Evolutionary conservation across 441 rosid species (phyloP).

Genomic region (Cnidoscolus chayamansa): DNA sequence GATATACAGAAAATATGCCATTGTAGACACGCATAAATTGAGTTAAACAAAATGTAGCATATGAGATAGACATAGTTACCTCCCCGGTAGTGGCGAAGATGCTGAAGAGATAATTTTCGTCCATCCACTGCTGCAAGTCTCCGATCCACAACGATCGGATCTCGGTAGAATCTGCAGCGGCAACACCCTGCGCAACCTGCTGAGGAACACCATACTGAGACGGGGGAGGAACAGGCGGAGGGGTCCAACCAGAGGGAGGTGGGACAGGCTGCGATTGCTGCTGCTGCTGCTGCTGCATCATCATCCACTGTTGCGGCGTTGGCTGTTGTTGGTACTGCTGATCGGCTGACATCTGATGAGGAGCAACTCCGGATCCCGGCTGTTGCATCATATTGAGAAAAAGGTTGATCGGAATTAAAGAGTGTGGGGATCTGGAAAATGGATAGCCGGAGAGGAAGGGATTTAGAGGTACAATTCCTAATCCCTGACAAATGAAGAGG

Average conservation of each 20-base stretch:
- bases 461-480: background rate
- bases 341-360: slow-evolving; percentile 35
- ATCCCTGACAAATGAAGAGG: background rate
- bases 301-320: slow-evolving; percentile 52
- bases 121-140: slow-evolving; percentile 90
- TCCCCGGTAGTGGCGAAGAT: slow-evolving; percentile 57
- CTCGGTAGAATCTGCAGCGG: slow-evolving; percentile 43
- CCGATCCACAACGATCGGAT: slow-evolving; percentile 88
- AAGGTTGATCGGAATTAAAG: slow-evolving; percentile 8
- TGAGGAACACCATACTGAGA: slow-evolving; percentile 34
- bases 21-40: no score
- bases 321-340: slow-evolving; percentile 46
- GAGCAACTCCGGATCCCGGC: slow-evolving; percentile 55
- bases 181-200: slow-evolving; percentile 35
- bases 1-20: no score
- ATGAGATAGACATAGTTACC: slow-evolving; percentile 30
- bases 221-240: slow-evolving; percentile 62
- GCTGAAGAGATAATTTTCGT: slow-evolving; percentile 59
- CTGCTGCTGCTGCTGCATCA: slow-evolving; percentile 46
- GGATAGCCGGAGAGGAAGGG: background rate
- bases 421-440: slow-evolving; percentile 23
- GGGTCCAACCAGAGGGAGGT: slow-evolving; percentile 64
- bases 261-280: slow-evolving; percentile 43
- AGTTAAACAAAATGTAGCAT: background rate
- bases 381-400: slow-evolving; percentile 73